Percentiles rank a stretch among this genome's conserved stretches.
phyloP scores from a whole-genome alignment of 306 rosid species.

The Acacia acuminata region DNA sequence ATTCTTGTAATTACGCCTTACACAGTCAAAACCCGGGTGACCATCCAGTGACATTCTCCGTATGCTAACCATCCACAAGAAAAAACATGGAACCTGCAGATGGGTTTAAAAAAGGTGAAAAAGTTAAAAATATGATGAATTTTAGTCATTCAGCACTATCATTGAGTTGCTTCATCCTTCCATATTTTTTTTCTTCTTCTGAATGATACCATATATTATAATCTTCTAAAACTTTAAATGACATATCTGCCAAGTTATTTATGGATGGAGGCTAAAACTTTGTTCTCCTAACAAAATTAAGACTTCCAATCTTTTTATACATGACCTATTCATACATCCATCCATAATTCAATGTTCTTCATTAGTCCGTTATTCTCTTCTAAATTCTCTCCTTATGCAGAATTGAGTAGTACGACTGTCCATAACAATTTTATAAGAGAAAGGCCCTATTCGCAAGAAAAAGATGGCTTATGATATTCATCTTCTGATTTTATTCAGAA shows the following conservation, averaged over 20 bases:
- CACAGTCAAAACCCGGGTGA: constrained; percentile 84
- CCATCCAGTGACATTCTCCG: constrained; percentile 84
- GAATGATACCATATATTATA: constrained; percentile 16
- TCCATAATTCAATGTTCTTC: not conserved
- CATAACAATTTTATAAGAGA: not conserved
- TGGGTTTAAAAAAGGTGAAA: constrained; percentile 27
- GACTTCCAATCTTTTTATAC: not conserved
- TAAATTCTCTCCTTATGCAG: not conserved
- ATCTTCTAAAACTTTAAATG: not conserved
- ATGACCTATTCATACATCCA: not conserved
- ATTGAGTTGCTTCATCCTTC: constrained; percentile 10
- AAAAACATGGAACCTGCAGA: constrained; percentile 84
- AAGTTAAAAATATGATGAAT: constrained; percentile 26
- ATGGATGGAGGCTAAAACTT: not conserved
- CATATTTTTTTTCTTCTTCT: constrained; percentile 9
- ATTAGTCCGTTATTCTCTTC: not conserved
- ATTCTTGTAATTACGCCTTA: constrained; percentile 45
- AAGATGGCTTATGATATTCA: not conserved
- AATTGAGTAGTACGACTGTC: not conserved
- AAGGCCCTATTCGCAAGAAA: not conserved
- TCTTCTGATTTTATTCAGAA: not conserved
- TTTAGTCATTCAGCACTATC: constrained; percentile 4
- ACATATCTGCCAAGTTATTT: not conserved
- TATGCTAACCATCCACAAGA: constrained; percentile 77
- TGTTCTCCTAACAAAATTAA: not conserved